Base-by-base conservation (phyloP, 208 protist genomes). In the Crithidia sp. region DNA sequence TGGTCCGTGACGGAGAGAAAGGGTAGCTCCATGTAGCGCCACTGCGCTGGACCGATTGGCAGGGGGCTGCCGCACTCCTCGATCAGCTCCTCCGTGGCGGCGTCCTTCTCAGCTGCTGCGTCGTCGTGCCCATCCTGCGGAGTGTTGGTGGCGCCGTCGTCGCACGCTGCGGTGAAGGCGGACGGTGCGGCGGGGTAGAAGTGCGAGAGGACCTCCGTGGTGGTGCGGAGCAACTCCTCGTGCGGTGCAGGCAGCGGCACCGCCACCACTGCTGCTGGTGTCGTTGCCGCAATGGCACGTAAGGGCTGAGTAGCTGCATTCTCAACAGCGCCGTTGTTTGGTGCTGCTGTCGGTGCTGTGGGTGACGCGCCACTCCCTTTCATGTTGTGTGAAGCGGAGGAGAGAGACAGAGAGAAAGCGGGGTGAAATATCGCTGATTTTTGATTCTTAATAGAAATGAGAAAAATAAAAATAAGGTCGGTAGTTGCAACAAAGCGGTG, bases 11-110 rank as follows among this genome's bases (percentile, higher is more conserved):
- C 54, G 57, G 52, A 66, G 19, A 68, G 58, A 40, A 76, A 76
- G 37, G 67, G 54, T 40, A 80, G 63, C 68, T 54, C 66, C 54
- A 69, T 50, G 64, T 69, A 69, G 40, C 19, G 49, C 64, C 64
- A 69, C n/a, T 28, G 64, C 10, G 64, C 64, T 49, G 64, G 64
- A 2, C 40, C 52, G 66, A 71, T 62, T 8, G 39, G 9, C 16
- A 37, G 40, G 16, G 64, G 53, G 9, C 64, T 60, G 49, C 49
- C 64, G 37, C 62, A 49, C 52, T 55, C 64, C 64, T 58, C 52
- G 7, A 47, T 59, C 12, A 50, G 49, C 39, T 58, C 53, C 36
- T 69, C 64, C 53, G 13, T 14, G 37, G 28, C 49, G 3, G 52
- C 52, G 12, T 14, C 52, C 37, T 12, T 67, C 19, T 36, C 36